Evolutionary conservation across 2,329 filamentous ascomycete genomes (phyloP), one percentile per base, ranked within the genome.

Genomic region (Alternaria infectoria): DNA sequence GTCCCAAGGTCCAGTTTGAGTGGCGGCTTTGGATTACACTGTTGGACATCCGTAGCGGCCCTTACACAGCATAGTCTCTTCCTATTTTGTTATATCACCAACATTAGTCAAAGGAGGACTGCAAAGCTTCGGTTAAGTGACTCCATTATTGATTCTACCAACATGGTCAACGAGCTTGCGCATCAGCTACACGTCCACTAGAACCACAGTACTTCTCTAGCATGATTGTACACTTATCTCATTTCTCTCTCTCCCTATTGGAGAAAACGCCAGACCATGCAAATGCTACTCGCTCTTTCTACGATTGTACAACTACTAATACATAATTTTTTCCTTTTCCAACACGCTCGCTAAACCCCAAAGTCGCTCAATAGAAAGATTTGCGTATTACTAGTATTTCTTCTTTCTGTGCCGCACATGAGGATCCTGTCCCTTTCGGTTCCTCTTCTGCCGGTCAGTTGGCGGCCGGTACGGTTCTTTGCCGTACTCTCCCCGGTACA

Each of bases 391-490:
- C 52, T 67, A 76, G 62, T 71, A 75, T 58, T 68, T 74, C 66
- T 65, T 77, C 69, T 75, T 78, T 51, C 70, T 54, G 15, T 66
- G 59, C 65, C 70, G 67, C 2, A 76, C 68, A 72, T 79, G 75
- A 43, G 69, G 69, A 71, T 79, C 76, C 55, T 70, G 63, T 2
- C 76, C 75, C 56, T 76, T 79, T 4, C 73, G 54, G 32, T 68
- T 68, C 47, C 72, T 68, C 64, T 73, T 78, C 60, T 76, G 74
- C n/a, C 76, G 66, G 54, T 79, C 75, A 6, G 70, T 74, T 6
- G 72, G 71, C 51, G 76, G 76, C 30, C 64, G 69, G 28, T 74
- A 79, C 8, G 76, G 73, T 61, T 79, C 77, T 26, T 74, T 71
- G 19, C 76, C 76, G 49, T 61, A 77, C 51, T 80, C 77, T 28